Base-by-base conservation (phyloP, 805 yeast genomes). In the Wickerhamiella australiensis region DNA sequence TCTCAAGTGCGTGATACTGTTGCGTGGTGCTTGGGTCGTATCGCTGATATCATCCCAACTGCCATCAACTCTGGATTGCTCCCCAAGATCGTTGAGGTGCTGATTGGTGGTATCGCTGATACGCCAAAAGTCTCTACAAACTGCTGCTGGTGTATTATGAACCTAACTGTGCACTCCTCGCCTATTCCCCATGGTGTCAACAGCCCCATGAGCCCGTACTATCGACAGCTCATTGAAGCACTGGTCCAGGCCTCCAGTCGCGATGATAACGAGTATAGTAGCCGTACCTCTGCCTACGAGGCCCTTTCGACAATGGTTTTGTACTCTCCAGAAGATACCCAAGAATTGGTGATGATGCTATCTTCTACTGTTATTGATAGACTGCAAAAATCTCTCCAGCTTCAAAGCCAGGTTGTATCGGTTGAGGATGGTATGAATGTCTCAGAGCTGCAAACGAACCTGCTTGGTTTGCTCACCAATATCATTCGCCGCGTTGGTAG, bases 11-110 rank as follows among this genome's bases (percentile, higher is more conserved):
- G 85, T 63, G 98, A 92, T 63, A 88, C 98, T 1, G 96, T 87
- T 29, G 94, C 97, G 3, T 92, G 98, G 98, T 90, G 97, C 69
- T 72, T 92, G 53, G 98, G 98, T 51, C 79, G 96, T 66, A 85
- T 92, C 58, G 94, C 96, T 9, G 97, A 92, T 61, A 69, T 82
- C 47, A 85, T 81, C 40, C 75, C 84, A 54, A 84, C 77, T 47
- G 85, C 94, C 3, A 79, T 90, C 54, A 83, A 82, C 57, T 63
- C 76, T 23, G 72, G 76, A 41, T 81, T 80, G 62, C 72, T 92
- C 54, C 86, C 90, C 23, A 71, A 70, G 42, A 78, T 92, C 49
- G 68, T 92, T 50, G 72, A 75, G 48, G 92, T 95, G 0, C 75
- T 92, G 55, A 65, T 80, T 43, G 63, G 71, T 35, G 98, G 98